Evolutionary conservation across 2,329 filamentous ascomycete species (phyloP).

Genomic region (Aspergillus latus): DNA sequence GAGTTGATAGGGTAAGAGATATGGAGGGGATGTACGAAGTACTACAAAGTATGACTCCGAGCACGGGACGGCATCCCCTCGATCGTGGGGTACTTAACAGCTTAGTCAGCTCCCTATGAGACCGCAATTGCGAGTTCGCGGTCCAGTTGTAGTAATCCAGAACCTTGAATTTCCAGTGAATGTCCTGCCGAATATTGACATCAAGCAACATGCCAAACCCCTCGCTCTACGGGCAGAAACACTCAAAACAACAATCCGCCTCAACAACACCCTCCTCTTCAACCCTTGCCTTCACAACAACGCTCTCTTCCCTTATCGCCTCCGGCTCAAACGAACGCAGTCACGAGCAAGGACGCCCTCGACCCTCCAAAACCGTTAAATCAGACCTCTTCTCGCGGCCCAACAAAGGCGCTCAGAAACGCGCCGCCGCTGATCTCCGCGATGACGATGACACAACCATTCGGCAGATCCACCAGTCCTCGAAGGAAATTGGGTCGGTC

Average conservation of each 20-base stretch:
- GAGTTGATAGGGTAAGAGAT: neutral
- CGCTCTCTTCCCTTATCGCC: slow-evolving; percentile 75
- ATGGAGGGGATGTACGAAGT: neutral
- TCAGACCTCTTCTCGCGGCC: slow-evolving; percentile 68
- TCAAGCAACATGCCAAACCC: slow-evolving; percentile 15
- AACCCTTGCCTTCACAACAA: slow-evolving; percentile 81
- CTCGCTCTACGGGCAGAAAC: slow-evolving; percentile 72
- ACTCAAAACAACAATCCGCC: slow-evolving; percentile 63
- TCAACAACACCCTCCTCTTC: slow-evolving; percentile 63
- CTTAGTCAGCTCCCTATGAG: slow-evolving; percentile 17
- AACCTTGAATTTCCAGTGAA: neutral
- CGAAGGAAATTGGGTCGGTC: slow-evolving; percentile 59
- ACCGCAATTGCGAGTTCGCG: neutral
- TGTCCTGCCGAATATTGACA: neutral
- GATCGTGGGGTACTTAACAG: slow-evolving; percentile 8
- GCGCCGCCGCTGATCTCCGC: slow-evolving; percentile 58
- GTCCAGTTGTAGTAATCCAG: neutral
- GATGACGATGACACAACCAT: slow-evolving; percentile 57
- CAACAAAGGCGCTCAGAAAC: slow-evolving; percentile 62
- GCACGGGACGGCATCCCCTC: neutral
- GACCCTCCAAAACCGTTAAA: slow-evolving; percentile 55
- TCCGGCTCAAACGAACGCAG: slow-evolving; percentile 44
- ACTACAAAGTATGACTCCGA: slow-evolving; percentile 11
- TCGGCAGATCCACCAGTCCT: slow-evolving; percentile 62
- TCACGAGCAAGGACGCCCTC: slow-evolving; percentile 45